Evolutionary conservation across 805 yeast species (phyloP).

Genomic region (Lachancea sp.): DNA sequence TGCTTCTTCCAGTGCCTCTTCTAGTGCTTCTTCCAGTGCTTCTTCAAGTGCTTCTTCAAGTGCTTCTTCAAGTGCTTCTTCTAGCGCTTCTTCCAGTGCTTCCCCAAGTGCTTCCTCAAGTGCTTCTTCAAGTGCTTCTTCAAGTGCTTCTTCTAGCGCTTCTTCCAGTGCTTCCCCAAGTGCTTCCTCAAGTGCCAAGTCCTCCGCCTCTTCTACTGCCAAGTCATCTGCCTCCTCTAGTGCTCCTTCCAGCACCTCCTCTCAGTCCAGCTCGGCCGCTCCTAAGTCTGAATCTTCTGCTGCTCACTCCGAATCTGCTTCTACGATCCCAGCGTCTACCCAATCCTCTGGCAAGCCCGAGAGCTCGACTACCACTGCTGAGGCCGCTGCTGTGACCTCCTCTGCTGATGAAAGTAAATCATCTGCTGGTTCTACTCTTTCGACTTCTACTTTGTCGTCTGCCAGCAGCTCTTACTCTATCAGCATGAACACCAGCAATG

Average conservation of each 20-base stretch:
- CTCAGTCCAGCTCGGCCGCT: too few species aligned
- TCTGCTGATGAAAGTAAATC: background rate
- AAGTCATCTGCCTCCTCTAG: too few species aligned
- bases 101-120: conserved; percentile 5
- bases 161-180: too few species aligned
- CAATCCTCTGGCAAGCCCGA: background rate
- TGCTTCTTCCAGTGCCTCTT: conserved; percentile 4
- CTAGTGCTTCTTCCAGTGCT: conserved; percentile 7
- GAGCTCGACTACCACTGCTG: background rate
- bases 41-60: conserved; percentile 9
- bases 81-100: conserved; percentile 8
- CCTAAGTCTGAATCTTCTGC: background rate
- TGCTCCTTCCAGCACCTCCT: too few species aligned
- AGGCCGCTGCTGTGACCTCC: background rate
- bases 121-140: too few species aligned
- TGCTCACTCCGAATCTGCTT: conserved; percentile 2
- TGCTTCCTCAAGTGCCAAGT: too few species aligned
- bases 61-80: conserved; percentile 13
- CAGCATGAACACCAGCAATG: conserved; percentile 3
- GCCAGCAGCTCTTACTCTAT: conserved; percentile 9
- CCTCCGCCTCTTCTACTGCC: too few species aligned
- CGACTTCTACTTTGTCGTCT: background rate
- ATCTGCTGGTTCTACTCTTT: background rate
- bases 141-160: too few species aligned
- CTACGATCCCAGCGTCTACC: background rate